phyloP scores from a whole-genome alignment of 192 early-diverging fungal species.

The Backusella mclennaniae region DNA sequence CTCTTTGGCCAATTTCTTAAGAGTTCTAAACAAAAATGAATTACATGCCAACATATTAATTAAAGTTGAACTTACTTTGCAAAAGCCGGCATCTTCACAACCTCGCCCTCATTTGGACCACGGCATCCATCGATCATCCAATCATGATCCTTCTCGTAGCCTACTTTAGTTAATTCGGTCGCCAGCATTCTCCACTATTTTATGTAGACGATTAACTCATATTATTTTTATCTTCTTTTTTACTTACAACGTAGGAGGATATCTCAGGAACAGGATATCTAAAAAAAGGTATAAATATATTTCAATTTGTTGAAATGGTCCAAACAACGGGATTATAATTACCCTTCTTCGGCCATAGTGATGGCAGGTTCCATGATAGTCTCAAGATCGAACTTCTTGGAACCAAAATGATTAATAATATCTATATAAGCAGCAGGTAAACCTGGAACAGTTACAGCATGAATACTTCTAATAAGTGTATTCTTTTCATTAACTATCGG shows the following conservation, averaged over 20 bases:
- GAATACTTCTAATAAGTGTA: constrained; percentile 41
- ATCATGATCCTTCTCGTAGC: constrained; percentile 43
- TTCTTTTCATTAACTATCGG: constrained; percentile 25
- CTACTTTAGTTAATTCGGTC: constrained; percentile 11
- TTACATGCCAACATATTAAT: background rate
- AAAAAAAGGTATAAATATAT: constrained; percentile 6
- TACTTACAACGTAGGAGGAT: background rate
- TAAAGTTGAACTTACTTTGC: constrained; percentile 40
- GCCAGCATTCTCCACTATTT: constrained; percentile 41
- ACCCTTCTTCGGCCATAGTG: constrained; percentile 66
- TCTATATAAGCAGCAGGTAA: constrained; percentile 76
- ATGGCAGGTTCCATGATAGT: constrained; percentile 70
- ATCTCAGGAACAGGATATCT: constrained; percentile 31
- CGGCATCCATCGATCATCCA: constrained; percentile 44
- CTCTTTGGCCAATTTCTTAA: constrained; percentile 53
- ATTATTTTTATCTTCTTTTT: background rate
- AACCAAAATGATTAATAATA: constrained; percentile 61
- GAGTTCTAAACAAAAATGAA: constrained; percentile 36
- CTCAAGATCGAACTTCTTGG: constrained; percentile 47
- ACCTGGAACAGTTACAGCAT: constrained; percentile 68
- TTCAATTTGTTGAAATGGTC: background rate
- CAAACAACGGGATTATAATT: background rate
- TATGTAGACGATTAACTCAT: background rate
- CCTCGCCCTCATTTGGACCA: constrained; percentile 58
- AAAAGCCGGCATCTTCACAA: constrained; percentile 56